Evolutionary conservation across 2,329 filamentous ascomycete species (phyloP).

Genomic region (Monilinia fructicola): DNA sequence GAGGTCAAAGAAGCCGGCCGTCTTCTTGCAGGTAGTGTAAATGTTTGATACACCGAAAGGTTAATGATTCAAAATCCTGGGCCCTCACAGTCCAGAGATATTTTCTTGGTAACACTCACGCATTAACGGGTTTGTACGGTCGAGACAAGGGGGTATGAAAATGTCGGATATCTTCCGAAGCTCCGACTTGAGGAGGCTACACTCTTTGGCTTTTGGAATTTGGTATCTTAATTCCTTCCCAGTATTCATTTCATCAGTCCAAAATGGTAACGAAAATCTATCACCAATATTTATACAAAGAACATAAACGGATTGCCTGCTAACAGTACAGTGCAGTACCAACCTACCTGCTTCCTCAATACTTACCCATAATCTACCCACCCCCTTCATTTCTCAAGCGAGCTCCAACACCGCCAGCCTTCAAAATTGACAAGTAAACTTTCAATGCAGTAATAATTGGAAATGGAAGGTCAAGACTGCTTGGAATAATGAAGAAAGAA

Average conservation of each 20-base stretch:
- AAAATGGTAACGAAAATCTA: neutral
- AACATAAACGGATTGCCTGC: no score
- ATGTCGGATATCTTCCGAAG: neutral
- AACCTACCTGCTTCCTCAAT: neutral
- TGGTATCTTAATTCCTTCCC: neutral
- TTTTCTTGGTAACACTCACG: neutral
- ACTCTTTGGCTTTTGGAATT: neutral
- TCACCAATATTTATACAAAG: neutral
- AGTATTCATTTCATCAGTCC: neutral
- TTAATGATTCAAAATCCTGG: neutral
- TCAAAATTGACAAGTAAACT: neutral
- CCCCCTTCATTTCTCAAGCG: conserved; percentile 3
- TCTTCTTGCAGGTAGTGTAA: neutral
- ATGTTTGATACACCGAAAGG: neutral
- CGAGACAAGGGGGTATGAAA: neutral
- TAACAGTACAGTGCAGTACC: no score
- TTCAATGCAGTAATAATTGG: neutral
- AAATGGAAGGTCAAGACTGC: neutral
- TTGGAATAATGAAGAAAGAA: neutral
- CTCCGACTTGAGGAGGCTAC: neutral
- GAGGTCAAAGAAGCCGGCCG: neutral
- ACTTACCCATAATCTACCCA: neutral
- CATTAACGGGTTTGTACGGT: neutral
- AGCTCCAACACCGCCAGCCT: neutral
- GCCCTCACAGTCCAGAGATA: neutral